Evolutionary conservation across 192 early-diverging fungal genomes (phyloP), one percentile per base, ranked within the genome.

Genomic region (Backusella psychrophila): DNA sequence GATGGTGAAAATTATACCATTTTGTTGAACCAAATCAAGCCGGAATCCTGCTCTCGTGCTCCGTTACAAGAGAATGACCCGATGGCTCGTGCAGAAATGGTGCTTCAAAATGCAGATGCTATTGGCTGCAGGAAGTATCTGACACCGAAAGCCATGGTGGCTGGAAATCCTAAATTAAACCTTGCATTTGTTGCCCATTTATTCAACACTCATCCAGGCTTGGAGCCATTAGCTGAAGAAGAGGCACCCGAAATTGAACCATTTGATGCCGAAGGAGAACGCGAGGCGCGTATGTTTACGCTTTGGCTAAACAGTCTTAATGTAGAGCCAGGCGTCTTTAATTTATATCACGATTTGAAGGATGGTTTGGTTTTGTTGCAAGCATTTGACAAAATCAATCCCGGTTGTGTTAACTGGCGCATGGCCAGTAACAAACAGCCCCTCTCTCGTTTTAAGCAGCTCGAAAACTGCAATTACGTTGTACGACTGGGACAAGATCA

Each of bases 401-500:
- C 96, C 0, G 96, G 94, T 0, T 83, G 89, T 34, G 96, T 99
- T 2, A 93, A 97, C 76, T 98, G 97, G 98, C 94, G 94, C 77
- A 92, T 91, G 77, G 96, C 94, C 63, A 96, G 95, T 89, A 88
- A 84, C 68, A 87, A 87, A 14, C 89, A 92, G 42, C 86, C 92
- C 2, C 74, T 95, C 49, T 92, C 90, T 79, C 92, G 94, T 67
- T 98, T 99, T 88, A 99, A 99, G 86, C 92, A 96, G 82, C 93
- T 99, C 26, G 98, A 99, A 86, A 99, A 99, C 83, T 94, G 93
- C 71, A 99, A 99, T 83, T 96, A 95, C 79, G 93, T 91, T n/a
- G 91, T 98, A 14, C 89, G 90, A 46, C 81, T 98, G 59, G 96
- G 96, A 70, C 96, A 97, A 85, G 85, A 83, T 49, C 84, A 93